Evolutionary conservation across 2,329 filamentous ascomycete genomes (phyloP), one percentile per base, ranked within the genome.

Genomic region (Aureobasidium sp.): DNA sequence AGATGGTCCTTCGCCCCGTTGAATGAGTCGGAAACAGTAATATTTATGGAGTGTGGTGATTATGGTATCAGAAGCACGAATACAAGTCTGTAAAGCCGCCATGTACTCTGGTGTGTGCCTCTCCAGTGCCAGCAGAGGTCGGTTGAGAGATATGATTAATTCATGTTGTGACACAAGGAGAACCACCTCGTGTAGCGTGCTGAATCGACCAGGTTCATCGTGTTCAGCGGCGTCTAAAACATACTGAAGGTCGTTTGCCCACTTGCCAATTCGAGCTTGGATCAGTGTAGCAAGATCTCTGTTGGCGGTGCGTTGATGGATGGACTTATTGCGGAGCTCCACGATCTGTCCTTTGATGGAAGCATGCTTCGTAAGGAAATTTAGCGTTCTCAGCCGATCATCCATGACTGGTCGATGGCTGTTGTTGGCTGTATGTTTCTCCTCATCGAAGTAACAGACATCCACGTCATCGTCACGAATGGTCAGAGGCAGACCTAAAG

Each of bases 391-490:
- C 2, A 58, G 20, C 3, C 55, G 41, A 9, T 47, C 29, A 12
- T 57, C 53, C 41, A 57, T 57, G 11, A 15, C 5, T 36, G 17
- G 34, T 31, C 8, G 27, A 6, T 44, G 47, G 53, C 34, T 31
- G 42, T 65, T 70, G 67, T 44, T 64, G 37, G 3, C 5, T 9
- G 31, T 63, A 63, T 84, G 82, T 1, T 69, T 69, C 65, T 84
- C 82, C 2, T 77, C 70, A 0, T 76, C 77, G 0, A 79, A 80
- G 62, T 81, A 81, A 64, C 83, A 85, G 1, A 85, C 82, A 65
- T 85, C 83, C 6, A 84, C 70, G 62, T 85, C 82, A 47, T 84
- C 79, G 64, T 85, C 82, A 56, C 78, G 77, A 12, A 85, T 79
- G 22, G 79, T 78, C 0, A 84, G 71, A 0, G 83, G 83, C 0